Base-by-base conservation (phyloP, 192 early-diverging fungal species). In the Coemansia sp. region DNA sequence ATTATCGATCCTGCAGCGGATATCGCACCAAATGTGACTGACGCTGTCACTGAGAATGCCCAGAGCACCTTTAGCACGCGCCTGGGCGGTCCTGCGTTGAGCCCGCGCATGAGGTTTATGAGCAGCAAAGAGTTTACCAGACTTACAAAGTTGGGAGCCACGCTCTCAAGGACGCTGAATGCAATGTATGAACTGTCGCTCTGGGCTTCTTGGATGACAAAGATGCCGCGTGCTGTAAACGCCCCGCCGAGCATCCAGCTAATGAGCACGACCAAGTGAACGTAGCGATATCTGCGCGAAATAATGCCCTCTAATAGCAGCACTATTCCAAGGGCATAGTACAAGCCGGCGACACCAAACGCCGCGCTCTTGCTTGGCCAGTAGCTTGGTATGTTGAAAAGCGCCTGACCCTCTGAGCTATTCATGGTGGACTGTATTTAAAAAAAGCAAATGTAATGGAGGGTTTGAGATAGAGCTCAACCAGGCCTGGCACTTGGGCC, bases 91-190 rank as follows among this genome's bases (percentile, higher is more conserved):
- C 52, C 52, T 13, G 31, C 33, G 36, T 39, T 4, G 5, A 38
- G 13, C 6, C 47, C 20, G 4, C 47, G 18, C 38, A 27, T 70
- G 27, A 70, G 69, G 22, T 63, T 24, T 10, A 40, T 53, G 47
- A 70, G 46, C 7, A 70, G 62, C 62, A 70, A 20, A 36, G 16
- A 70, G 69, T 70, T 55, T 16, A 70, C 69, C 3, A 70, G 69
- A 40, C 62, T 70, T 24, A 70, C 31, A 41, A 70, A 55, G 44
- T 52, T 64, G 5, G 69, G 69, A 16, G 69, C 69, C n/a, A 70
- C 38, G 16, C 41, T 61, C 34, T 64, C 47, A 2, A 70, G 61
- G 15, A 64, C 62, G 24, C 69, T 70, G 22, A 64, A 70, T 11
- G 69, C 61, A 52, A 49, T 39, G 27, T 46, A 70, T 7, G 61